Percentiles rank a stretch among this genome's conserved stretches.
phyloP scores from a whole-genome alignment of 2,329 filamentous ascomycete genomes.

The Colletotrichum spinosum region DNA sequence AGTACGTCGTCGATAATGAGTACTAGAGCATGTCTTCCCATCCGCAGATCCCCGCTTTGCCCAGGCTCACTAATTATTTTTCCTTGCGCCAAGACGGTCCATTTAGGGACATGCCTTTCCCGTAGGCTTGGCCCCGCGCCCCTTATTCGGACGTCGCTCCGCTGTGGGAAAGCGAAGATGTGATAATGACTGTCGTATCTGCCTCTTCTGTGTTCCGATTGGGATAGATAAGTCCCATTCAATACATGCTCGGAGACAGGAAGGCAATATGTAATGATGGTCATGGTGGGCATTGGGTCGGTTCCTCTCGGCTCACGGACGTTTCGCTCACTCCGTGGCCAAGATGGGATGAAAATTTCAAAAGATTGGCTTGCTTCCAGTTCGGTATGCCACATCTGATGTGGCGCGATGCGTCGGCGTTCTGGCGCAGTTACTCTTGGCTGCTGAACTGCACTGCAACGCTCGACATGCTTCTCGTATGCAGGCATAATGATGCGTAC shows the following conservation, averaged over 20 bases:
- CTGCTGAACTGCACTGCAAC: slow-evolving; percentile 6
- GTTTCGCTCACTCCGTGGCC: background rate
- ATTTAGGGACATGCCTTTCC: too few relatives aligned
- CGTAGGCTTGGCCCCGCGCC: too few relatives aligned
- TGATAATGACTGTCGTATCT: too few relatives aligned
- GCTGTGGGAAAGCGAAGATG: too few relatives aligned
- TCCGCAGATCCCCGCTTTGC: too few relatives aligned
- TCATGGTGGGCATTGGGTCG: background rate
- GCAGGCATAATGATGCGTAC: slow-evolving; percentile 15
- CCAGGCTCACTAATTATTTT: too few relatives aligned
- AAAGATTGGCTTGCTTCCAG: background rate
- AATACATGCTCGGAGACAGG: background rate
- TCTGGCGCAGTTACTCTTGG: background rate
- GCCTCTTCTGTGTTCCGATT: too few relatives aligned
- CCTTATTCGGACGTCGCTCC: too few relatives aligned
- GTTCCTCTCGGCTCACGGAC: background rate
- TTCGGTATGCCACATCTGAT: background rate
- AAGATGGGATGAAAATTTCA: background rate
- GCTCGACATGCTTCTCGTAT: slow-evolving; percentile 1
- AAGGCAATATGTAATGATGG: background rate
- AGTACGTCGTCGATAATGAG: too few relatives aligned
- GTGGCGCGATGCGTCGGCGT: background rate
- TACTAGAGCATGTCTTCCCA: too few relatives aligned
- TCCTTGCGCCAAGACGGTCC: too few relatives aligned
- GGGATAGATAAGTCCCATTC: too few relatives aligned